These are phyloP conservation scores for Claviceps capensis DNA, from an alignment of 2,329 filamentous ascomycete species.

Conservation along the genomic window DNA sequence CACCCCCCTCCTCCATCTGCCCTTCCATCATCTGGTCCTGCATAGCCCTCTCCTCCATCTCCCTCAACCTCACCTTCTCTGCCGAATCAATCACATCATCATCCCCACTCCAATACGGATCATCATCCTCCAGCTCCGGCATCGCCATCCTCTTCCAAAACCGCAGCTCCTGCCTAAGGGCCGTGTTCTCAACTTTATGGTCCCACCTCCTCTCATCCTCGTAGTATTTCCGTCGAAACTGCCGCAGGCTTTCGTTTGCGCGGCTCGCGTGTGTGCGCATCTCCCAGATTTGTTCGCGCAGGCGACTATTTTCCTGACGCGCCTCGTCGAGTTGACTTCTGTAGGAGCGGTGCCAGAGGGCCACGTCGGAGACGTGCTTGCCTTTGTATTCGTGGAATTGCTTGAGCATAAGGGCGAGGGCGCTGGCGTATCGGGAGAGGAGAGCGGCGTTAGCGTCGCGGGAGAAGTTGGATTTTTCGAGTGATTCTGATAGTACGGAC, in stretches of 20 bases:
- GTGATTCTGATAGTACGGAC: constrained; percentile 45
- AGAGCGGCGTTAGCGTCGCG: constrained; percentile 47
- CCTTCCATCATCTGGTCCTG: constrained; percentile 23
- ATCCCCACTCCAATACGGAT: constrained; percentile 50
- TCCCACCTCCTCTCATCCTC: constrained; percentile 42
- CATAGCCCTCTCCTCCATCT: constrained; percentile 33
- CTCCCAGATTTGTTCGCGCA: constrained; percentile 53
- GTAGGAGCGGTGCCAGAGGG: constrained; percentile 53
- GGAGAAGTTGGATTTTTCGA: constrained; percentile 46
- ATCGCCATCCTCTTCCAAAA: constrained; percentile 57
- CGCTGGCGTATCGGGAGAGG: constrained; percentile 43
- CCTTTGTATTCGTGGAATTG: constrained; percentile 55
- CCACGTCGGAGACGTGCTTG: constrained; percentile 46
- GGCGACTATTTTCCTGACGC: constrained; percentile 46
- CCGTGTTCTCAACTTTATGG: constrained; percentile 36
- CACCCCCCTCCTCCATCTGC: constrained; percentile 20
- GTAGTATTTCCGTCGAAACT: constrained; percentile 42
- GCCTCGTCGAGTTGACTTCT: constrained; percentile 50
- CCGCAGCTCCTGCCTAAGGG: constrained; percentile 42
- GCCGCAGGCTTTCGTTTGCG: constrained; percentile 43
- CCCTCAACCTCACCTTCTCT: constrained; percentile 42
- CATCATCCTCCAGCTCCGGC: constrained; percentile 44
- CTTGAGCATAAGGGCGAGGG: constrained; percentile 42
- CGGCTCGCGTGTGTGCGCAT: constrained; percentile 47
- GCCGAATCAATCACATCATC: constrained; percentile 48